Evolutionary conservation across 495 filamentous ascomycete species (phyloP).

Genomic region (Hyphodiscus hymeniophilus): DNA sequence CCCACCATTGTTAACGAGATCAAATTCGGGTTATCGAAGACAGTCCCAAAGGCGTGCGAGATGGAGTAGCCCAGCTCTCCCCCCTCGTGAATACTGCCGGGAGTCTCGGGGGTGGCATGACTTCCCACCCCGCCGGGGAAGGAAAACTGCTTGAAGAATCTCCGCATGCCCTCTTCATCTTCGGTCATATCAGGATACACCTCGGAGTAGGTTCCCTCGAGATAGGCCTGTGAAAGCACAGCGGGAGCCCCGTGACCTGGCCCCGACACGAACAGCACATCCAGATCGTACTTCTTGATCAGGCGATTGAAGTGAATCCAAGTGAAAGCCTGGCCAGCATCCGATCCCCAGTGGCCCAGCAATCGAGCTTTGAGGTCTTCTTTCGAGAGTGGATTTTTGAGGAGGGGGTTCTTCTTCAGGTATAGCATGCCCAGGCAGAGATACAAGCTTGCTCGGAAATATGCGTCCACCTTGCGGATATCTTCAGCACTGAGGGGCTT

Average conservation of each 20-base stretch:
- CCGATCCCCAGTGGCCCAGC: conserved; percentile 66
- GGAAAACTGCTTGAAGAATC: conserved; percentile 72
- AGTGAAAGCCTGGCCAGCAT: conserved; percentile 65
- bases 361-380: conserved; percentile 62
- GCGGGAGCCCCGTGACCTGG: conserved; percentile 67
- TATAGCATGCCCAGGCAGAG: conserved; percentile 71
- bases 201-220: conserved; percentile 66
- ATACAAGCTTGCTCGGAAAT: conserved; percentile 63
- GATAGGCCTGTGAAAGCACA: conserved; percentile 61
- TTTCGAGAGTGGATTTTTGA: conserved; percentile 50
- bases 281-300: conserved; percentile 66
- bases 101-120: conserved; percentile 67
- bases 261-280: conserved; percentile 61
- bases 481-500: conserved; percentile 53
- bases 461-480: conserved; percentile 54
- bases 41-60: conserved; percentile 64
- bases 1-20: conserved; percentile 68
- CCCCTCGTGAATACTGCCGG: conserved; percentile 64
- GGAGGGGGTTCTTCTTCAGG: conserved; percentile 57
- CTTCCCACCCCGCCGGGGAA: conserved; percentile 68
- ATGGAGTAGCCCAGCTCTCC: conserved; percentile 71
- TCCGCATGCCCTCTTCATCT: conserved; percentile 53
- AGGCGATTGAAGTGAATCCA: conserved; percentile 73
- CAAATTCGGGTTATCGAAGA: conserved; percentile 60
- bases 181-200: conserved; percentile 60